Percentiles rank a stretch among this genome's conserved stretches.
Conservation (phyloP, 1,284 basidiomycete species). For the Takashimella tepidaria region DNA sequence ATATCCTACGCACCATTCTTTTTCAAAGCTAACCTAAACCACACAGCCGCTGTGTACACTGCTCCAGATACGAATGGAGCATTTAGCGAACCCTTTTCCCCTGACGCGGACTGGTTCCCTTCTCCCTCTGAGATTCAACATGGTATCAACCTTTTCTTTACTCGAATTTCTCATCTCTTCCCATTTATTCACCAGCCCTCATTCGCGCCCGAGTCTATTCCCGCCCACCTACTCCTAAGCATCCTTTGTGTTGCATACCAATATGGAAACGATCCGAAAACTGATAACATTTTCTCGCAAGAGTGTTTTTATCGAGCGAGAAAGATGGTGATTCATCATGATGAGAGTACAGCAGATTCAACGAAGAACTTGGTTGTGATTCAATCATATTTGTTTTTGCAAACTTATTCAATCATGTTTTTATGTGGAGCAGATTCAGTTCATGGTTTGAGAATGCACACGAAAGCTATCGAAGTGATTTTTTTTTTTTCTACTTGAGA, state of each 20-base stretch:
- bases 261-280: slow-evolving; percentile 11
- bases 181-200: slow-evolving; percentile 21
- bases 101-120: not conserved
- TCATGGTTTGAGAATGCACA: slow-evolving; percentile 17
- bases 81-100: not conserved
- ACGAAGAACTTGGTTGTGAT: slow-evolving; percentile 10
- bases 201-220: slow-evolving; percentile 7
- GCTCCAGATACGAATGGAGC: not conserved
- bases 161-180: slow-evolving; percentile 14
- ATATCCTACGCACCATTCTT: no score
- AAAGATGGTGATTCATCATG: slow-evolving; percentile 5
- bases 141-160: slow-evolving; percentile 23
- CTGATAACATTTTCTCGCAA: slow-evolving; percentile 1
- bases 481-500: not conserved
- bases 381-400: slow-evolving; percentile 20
- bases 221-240: slow-evolving; percentile 11
- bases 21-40: not conserved
- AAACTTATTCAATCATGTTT: slow-evolving; percentile 18
- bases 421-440: slow-evolving; percentile 12
- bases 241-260: slow-evolving; percentile 15
- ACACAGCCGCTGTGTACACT: not conserved
- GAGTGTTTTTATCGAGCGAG: slow-evolving; percentile 7
- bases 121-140: slow-evolving; percentile 5
- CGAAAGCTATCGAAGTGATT: slow-evolving; percentile 18
- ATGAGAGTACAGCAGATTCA: slow-evolving; percentile 4